Evolutionary conservation across 2,329 filamentous ascomycete species (phyloP).

Genomic region (Sporothrix schenckii): DNA sequence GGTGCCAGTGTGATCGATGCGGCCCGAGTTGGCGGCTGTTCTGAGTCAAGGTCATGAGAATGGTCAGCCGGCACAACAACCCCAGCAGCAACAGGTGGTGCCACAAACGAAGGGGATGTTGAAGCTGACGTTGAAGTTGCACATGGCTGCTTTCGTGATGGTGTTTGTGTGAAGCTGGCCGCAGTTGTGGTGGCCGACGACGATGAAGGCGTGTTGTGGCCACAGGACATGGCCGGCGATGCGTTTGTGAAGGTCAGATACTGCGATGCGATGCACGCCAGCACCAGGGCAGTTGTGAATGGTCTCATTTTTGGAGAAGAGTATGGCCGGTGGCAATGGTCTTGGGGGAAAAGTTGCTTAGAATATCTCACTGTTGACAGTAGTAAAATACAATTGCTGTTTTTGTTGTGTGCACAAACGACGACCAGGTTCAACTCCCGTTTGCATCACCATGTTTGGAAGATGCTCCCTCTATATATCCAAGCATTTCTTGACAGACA

Average conservation of each 20-base stretch:
- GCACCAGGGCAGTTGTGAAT: not conserved
- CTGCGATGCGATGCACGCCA: constrained; percentile 11
- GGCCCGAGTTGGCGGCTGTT: not conserved
- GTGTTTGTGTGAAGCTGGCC: constrained; percentile 26
- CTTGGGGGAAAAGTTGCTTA: not conserved
- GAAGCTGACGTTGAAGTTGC: not conserved
- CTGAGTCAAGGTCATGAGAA: too few species aligned
- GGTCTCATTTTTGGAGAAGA: not conserved
- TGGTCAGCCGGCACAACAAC: not conserved
- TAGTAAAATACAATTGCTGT: too few species aligned
- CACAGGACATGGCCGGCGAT: constrained; percentile 22
- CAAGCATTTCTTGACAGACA: not conserved
- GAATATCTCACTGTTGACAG: not conserved
- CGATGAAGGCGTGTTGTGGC: not conserved
- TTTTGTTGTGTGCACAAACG: not conserved
- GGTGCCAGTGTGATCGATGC: constrained; percentile 33
- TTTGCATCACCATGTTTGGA: not conserved
- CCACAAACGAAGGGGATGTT: not conserved
- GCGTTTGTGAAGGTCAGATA: not conserved
- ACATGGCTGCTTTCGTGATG: not conserved
- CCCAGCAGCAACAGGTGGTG: not conserved
- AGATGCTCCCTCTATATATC: constrained; percentile 10
- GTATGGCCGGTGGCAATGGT: not conserved
- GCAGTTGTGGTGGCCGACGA: constrained; percentile 29
- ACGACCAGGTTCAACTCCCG: not conserved